These are phyloP conservation scores for Pulveroboletus sp. DNA, from an alignment of 768 basidiomycete species.

Conservation along the genomic window DNA sequence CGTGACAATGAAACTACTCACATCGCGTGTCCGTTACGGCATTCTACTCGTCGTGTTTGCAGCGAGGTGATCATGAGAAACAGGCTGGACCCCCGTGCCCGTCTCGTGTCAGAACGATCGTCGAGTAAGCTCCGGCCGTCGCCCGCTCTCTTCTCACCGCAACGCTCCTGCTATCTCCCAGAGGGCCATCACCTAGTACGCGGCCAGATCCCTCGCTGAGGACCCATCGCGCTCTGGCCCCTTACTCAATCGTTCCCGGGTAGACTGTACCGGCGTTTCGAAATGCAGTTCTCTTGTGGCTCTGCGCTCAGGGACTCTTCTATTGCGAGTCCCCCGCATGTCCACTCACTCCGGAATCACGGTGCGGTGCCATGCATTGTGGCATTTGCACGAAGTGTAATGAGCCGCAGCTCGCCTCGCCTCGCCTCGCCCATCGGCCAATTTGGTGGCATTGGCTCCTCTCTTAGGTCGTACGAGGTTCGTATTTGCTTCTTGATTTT, in stretches of 20 bases:
- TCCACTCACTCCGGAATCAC: slow-evolving; percentile 3
- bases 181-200: no score
- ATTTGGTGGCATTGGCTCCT: no score
- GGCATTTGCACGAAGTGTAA: neutral
- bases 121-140: slow-evolving; percentile 5
- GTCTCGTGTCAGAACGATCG: no score
- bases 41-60: slow-evolving; percentile 21
- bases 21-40: neutral
- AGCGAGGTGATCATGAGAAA: slow-evolving; percentile 12
- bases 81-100: neutral
- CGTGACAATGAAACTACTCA: no score
- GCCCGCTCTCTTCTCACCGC: neutral
- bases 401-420: slow-evolving; percentile 16
- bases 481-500: slow-evolving; percentile 12
- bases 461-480: no score
- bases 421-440: slow-evolving; percentile 11
- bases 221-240: no score
- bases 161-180: no score
- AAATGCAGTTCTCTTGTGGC: neutral
- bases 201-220: no score
- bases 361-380: slow-evolving; percentile 13
- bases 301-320: slow-evolving; percentile 14
- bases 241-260: no score
- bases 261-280: no score
- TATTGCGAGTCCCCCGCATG: slow-evolving; percentile 10